Evolutionary conservation across 805 yeast genomes (phyloP).

Genomic region (Sungouiella blattae): DNA sequence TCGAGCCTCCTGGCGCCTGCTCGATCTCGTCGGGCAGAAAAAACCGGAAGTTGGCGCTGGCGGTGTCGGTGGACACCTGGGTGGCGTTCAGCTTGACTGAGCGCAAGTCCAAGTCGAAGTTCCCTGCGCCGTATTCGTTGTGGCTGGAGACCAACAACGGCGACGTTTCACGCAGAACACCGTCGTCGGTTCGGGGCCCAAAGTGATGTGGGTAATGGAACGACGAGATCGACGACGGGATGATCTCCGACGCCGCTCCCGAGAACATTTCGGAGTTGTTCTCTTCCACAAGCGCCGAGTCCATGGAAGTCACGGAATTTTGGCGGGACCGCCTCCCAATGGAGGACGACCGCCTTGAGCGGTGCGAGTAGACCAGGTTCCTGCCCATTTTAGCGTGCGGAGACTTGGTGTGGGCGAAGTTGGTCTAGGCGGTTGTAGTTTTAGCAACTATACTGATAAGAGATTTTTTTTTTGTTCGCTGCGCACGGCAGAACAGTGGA

Average conservation of each 20-base stretch:
- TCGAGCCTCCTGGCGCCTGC: constrained; percentile 83
- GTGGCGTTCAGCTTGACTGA: constrained; percentile 36
- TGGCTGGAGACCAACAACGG: constrained; percentile 28
- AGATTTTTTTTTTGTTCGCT: too few species aligned
- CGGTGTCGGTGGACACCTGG: constrained; percentile 33
- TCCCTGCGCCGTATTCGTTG: constrained; percentile 8
- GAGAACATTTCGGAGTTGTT: constrained; percentile 69
- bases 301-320: constrained; percentile 32
- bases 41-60: constrained; percentile 58
- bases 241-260: constrained; percentile 72
- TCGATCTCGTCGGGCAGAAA: constrained; percentile 82
- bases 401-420: too few species aligned
- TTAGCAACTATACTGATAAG: too few species aligned
- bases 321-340: constrained; percentile 19
- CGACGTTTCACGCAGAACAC: constrained; percentile 26
- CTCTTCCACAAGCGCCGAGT: constrained; percentile 44
- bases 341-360: neutral
- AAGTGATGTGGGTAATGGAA: constrained; percentile 69
- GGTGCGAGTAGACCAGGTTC: too few species aligned
- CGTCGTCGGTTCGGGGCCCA: constrained; percentile 19
- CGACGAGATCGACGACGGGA: constrained; percentile 75
- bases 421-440: too few species aligned
- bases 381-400: too few species aligned
- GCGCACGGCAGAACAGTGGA: too few species aligned
- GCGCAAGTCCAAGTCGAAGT: constrained; percentile 26